phyloP scores from a whole-genome alignment of 139 green algal species.

The Ettlia oleoabundans region DNA sequence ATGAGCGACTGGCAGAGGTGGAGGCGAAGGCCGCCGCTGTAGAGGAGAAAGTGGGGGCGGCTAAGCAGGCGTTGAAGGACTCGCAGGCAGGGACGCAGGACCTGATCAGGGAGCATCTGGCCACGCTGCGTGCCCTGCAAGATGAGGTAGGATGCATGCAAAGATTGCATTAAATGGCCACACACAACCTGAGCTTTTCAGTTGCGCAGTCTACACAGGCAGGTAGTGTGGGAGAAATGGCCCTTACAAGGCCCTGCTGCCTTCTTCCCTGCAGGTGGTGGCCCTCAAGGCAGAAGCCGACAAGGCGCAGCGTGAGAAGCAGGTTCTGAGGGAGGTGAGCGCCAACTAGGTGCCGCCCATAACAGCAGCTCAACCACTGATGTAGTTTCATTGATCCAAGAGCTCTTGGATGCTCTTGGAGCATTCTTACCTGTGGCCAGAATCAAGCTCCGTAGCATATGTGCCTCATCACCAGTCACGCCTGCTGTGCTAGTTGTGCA shows the following conservation, averaged over 20 bases:
- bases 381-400: background rate
- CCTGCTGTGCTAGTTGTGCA: background rate
- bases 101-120: conserved; percentile 8
- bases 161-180: background rate
- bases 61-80: background rate
- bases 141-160: conserved; percentile 11
- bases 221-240: background rate
- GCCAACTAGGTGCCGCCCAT: background rate
- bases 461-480: background rate
- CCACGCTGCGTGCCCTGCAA: background rate
- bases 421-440: background rate
- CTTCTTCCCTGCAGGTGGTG: background rate
- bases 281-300: conserved; percentile 14
- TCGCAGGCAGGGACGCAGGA: background rate
- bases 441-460: background rate
- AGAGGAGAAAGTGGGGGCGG: background rate
- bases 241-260: no score
- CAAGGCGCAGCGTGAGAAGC: background rate
- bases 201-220: background rate
- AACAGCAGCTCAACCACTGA: background rate
- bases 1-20: background rate
- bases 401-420: background rate
- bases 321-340: conserved; percentile 6
- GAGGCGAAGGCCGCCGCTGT: background rate
- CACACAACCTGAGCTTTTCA: background rate